These are phyloP conservation scores for Davidsoniella neocaledoniae DNA, from an alignment of 2,329 filamentous ascomycete genomes.

Conservation along the genomic window DNA sequence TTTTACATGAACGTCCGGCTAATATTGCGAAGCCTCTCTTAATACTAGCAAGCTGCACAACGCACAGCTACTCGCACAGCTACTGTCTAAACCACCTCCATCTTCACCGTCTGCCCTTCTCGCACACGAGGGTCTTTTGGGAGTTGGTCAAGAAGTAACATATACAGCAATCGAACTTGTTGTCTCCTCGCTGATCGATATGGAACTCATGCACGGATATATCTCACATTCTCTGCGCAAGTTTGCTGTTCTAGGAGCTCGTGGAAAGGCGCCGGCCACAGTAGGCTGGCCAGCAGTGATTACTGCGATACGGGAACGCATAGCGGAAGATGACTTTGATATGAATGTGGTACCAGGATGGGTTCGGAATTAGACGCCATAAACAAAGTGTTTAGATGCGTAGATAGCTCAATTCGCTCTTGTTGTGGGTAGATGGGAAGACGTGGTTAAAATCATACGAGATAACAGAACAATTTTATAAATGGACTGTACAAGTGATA, in stretches of 20 bases:
- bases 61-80: conserved; percentile 6
- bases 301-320: conserved; percentile 46
- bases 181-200: conserved; percentile 58
- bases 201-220: conserved; percentile 70
- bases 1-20: not conserved
- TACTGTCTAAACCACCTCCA: conserved; percentile 9
- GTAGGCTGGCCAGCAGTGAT: conserved; percentile 66
- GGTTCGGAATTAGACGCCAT: conserved; percentile 30
- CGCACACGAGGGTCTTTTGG: conserved; percentile 43
- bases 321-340: conserved; percentile 39
- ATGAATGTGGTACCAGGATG: conserved; percentile 60
- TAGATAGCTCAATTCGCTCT: not conserved
- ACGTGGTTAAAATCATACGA: not conserved
- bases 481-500: too few relatives aligned
- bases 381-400: too few relatives aligned
- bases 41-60: conserved; percentile 9
- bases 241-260: conserved; percentile 69
- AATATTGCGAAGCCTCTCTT: conserved; percentile 6
- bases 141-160: conserved; percentile 43
- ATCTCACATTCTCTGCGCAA: conserved; percentile 59
- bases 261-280: conserved; percentile 43
- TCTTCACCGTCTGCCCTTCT: conserved; percentile 26
- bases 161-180: conserved; percentile 58
- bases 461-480: too few relatives aligned
- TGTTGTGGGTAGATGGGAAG: not conserved